Percentiles rank a stretch among this genome's conserved stretches.
These are phyloP conservation scores for Trichoderma polysporum DNA, from an alignment of 2,329 filamentous ascomycete species.

Conservation along the genomic window DNA sequence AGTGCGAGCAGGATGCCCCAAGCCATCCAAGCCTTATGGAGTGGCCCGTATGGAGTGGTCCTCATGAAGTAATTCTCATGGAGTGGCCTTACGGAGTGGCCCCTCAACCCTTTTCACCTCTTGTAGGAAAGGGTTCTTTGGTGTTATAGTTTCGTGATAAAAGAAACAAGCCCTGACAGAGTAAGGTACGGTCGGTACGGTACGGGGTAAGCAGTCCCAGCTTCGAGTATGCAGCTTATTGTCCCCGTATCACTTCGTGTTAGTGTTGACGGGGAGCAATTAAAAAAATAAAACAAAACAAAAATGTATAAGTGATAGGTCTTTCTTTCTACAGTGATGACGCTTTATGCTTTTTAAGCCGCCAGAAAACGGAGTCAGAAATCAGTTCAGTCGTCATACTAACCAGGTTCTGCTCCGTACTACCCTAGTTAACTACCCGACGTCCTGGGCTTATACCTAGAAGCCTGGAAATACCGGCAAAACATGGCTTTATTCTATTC, in stretches of 20 bases:
- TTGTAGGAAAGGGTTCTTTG: too few species aligned
- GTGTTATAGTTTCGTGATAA: background rate
- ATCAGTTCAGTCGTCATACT: background rate
- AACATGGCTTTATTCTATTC: background rate
- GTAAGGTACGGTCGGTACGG: background rate
- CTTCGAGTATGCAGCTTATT: constrained; percentile 5
- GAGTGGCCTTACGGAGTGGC: background rate
- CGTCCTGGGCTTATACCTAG: background rate
- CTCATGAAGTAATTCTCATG: too few species aligned
- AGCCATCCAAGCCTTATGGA: background rate
- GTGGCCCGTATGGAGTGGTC: too few species aligned
- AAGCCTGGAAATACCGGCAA: background rate
- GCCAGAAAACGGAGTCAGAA: background rate
- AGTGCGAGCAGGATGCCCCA: too few species aligned
- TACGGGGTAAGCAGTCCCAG: background rate
- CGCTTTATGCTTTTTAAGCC: background rate
- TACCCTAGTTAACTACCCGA: background rate
- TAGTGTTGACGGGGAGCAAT: background rate
- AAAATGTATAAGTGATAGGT: background rate
- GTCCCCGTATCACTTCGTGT: background rate
- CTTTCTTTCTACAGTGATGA: background rate
- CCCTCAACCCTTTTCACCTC: background rate
- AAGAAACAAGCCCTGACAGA: background rate
- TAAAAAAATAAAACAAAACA: background rate
- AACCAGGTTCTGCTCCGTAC: too few species aligned